Base-by-base conservation (phyloP, 306 rosid genomes). In the Acacia acuminata region DNA sequence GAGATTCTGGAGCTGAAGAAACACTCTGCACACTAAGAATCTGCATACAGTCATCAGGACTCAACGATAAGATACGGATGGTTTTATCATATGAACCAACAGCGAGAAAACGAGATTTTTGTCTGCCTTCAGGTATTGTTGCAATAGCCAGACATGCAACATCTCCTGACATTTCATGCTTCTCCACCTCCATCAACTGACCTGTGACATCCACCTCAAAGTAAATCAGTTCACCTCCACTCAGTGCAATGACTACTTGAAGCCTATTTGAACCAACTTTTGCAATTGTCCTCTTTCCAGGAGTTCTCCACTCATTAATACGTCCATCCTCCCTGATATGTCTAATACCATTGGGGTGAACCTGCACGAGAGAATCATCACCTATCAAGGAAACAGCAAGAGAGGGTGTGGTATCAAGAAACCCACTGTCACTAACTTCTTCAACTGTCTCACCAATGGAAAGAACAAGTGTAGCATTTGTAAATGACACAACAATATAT, bases 291-390 rank as follows among this genome's bases (percentile, higher is more conserved):
- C 96, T 96, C 93, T 94, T 96, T 20, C 96, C 97, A n/a, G 98
- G 98, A 63, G 99, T 92, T 87, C 96, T 92, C 98, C 99, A 96
- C 76, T 96, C 99, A 89, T 92, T 94, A 68, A 94, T 87, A 86
- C 98, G 96, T 38, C 99, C 97, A 85, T 92, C 94, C 91, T 92
- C 98, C 94, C 99, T 96, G n/a, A 96, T 96, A 83, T 94, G 99
- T 88, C 98, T 90, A 73, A 96, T 96, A 73, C 99, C 99, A 90
- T 92, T 96, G 19, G 99, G 99, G 84, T 96, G 99, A 87, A 96
- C 99, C 88, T 96, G 99, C 98, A 96, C 94, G 70, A 96, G 97
- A 81, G 97, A 94, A 90, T 96, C 99, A 63, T 94, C 97, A 24
- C 99, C 99, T 88, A 96, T 92, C 91, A 96, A 92, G 84, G 98